phyloP scores from a whole-genome alignment of 805 yeast genomes.

The Groenewaldozyma tartarivorans region DNA sequence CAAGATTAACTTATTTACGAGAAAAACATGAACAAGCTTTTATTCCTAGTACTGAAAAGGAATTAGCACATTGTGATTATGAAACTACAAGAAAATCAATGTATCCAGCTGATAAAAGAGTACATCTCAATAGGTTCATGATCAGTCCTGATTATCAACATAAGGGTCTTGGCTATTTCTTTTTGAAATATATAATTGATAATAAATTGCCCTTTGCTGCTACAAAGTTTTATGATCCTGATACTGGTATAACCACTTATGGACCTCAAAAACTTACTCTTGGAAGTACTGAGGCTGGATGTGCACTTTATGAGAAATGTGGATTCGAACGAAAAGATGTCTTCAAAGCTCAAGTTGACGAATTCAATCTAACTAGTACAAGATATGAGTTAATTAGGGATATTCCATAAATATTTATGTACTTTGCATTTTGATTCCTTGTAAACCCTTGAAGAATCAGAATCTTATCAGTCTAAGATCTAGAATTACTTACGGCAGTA shows the following conservation, averaged over 20 bases:
- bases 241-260: neutral
- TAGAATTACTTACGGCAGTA: no score
- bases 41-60: neutral
- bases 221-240: no score
- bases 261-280: slow-evolving; percentile 13
- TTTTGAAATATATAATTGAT: slow-evolving; percentile 7
- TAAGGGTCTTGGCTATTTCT: slow-evolving; percentile 11
- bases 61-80: slow-evolving; percentile 3
- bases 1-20: neutral
- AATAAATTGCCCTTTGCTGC: slow-evolving; percentile 5
- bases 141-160: slow-evolving; percentile 9
- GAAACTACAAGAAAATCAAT: slow-evolving; percentile 7
- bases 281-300: slow-evolving; percentile 10
- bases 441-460: no score
- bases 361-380: neutral
- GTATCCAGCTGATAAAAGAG: slow-evolving; percentile 6
- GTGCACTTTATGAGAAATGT: slow-evolving; percentile 8
- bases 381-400: neutral
- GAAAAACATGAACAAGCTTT: neutral
- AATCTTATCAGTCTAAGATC: no score
- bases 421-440: no score
- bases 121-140: slow-evolving; percentile 8
- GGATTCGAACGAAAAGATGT: slow-evolving; percentile 6
- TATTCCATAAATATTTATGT: no score
- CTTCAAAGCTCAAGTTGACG: neutral